These are phyloP conservation scores for Solanum phureja DNA, from an alignment of 257 asterid genomes.

Conservation along the genomic window DNA sequence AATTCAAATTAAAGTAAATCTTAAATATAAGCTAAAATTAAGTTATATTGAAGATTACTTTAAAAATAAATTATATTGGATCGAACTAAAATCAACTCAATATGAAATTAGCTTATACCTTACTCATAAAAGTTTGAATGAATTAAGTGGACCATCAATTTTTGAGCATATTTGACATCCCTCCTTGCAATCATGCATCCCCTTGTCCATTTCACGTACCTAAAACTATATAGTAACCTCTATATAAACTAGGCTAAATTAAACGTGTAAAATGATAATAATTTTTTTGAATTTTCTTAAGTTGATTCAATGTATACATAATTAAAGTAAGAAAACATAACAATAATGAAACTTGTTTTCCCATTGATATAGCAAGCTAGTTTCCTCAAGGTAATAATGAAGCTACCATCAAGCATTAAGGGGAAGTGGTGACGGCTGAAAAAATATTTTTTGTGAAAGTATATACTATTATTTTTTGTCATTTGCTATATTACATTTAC, in stretches of 20 bases:
- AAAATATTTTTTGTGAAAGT: too few relatives aligned
- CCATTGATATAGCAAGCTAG: not conserved
- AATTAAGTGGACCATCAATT: not conserved
- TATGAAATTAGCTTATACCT: not conserved
- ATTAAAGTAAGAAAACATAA: not conserved
- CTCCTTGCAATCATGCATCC: too few relatives aligned
- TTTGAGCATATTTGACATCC: not conserved
- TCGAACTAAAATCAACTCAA: too few relatives aligned
- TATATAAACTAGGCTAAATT: not conserved
- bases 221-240: not conserved
- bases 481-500: too few relatives aligned
- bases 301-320: not conserved
- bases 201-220: not conserved
- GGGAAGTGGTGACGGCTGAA: not conserved
- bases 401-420: too few relatives aligned
- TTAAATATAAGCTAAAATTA: too few relatives aligned
- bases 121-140: not conserved
- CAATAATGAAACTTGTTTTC: not conserved
- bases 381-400: not conserved
- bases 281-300: not conserved
- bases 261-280: not conserved
- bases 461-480: too few relatives aligned
- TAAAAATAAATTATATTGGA: too few relatives aligned
- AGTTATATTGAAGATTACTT: too few relatives aligned
- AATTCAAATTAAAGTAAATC: too few relatives aligned